Base-by-base conservation (phyloP, 768 basidiomycete genomes). In the Boletus reticuloceps region DNA sequence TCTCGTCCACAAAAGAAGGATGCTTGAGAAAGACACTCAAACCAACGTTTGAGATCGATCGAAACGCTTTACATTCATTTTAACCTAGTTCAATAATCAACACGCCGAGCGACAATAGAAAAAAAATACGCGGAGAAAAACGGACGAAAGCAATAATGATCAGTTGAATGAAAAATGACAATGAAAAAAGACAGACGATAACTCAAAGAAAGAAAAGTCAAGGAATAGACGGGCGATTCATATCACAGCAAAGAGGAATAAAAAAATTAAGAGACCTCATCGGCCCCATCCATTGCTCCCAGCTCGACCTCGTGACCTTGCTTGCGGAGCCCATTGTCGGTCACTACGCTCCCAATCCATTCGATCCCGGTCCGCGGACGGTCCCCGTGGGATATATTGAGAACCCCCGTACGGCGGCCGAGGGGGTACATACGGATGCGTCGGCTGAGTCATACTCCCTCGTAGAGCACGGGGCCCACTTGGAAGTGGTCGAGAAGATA, bases 331-430 rank as follows among this genome's bases (percentile, higher is more conserved):
- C 71, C 72, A 72, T 19, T 61, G 65, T 12, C 78, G 59, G n/a
- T 78, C 77, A 8, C 74, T 72, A n/a, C 76, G 67, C 16, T 79
- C 79, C 69, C 77, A 71, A 17, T 79, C 80, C 14, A 59, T 54
- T 14, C 79, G 67, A 20, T 83, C 81, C 4, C 82, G 73, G 60
- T 82, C 82, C 2, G 78, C 79, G 11, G 77, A 79, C 4, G 80
- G 82, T 6, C 79, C 81, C 1, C 82, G 74, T 34, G 82, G 80
- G 6, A 75, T 71, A 43, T 74, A 71, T 39, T 71, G 73, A 44
- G 73, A 65, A 29, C 69, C 62, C 14, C 53, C 38, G 12, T 63
- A 64, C 22, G 69, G 55, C 49, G 67, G 64, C 41, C 60, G 62
- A 46, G 40, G 27, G 10, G 63, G 50, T 27, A 51, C 37, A 40